phyloP scores from a whole-genome alignment of 345 rosid genomes.

The Salix udensis region DNA sequence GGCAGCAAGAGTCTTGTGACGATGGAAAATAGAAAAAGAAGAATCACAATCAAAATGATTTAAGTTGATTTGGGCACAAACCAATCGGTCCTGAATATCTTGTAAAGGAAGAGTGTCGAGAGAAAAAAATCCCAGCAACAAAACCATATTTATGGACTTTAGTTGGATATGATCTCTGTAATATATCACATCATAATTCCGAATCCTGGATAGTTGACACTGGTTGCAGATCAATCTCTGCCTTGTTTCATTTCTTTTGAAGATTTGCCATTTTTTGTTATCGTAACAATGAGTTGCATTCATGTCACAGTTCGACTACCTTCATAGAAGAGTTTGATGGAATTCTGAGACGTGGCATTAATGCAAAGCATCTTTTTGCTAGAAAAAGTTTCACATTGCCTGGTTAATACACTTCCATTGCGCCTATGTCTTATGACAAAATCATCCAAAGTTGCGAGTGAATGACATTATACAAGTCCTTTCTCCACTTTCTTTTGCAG shows the following conservation, averaged over 20 bases:
- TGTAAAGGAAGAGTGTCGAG: too few species aligned
- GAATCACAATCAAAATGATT: too few species aligned
- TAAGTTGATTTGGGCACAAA: too few species aligned
- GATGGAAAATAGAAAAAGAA: too few species aligned
- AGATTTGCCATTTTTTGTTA: not conserved
- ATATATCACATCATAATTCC: not conserved
- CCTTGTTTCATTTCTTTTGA: not conserved
- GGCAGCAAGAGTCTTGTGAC: too few species aligned
- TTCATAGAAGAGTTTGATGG: not conserved
- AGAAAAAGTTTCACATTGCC: not conserved
- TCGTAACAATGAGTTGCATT: not conserved
- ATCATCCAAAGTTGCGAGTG: not conserved
- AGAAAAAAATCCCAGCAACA: too few species aligned
- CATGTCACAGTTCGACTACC: not conserved
- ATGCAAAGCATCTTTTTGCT: not conserved
- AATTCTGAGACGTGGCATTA: not conserved
- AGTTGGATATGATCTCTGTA: not conserved
- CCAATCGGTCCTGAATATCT: too few species aligned
- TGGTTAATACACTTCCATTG: not conserved
- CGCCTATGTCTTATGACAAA: not conserved
- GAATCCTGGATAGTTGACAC: not conserved
- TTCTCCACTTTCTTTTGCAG: not conserved
- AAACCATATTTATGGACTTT: too few species aligned
- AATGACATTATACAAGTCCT: not conserved
- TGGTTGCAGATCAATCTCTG: not conserved